Evolutionary conservation across 768 basidiomycete genomes (phyloP).

Genomic region (Macrolepiota fuliginosa): DNA sequence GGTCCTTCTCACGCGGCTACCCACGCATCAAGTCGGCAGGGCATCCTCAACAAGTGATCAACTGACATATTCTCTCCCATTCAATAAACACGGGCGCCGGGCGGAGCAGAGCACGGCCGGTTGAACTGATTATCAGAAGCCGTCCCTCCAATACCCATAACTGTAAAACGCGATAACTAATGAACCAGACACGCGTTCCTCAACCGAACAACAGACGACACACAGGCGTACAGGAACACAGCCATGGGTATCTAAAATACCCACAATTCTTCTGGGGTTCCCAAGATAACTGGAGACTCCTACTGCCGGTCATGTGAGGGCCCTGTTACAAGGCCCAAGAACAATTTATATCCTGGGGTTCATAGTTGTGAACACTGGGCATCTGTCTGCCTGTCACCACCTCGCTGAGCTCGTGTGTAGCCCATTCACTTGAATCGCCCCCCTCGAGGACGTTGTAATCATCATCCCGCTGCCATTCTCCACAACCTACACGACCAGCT

Average conservation of each 20-base stretch:
- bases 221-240: not conserved
- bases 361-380: not conserved
- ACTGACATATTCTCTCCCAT: not conserved
- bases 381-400: not conserved
- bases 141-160: not conserved
- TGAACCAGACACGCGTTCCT: not conserved
- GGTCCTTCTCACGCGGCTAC: not conserved
- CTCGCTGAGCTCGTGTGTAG: not conserved
- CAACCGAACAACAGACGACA: not conserved
- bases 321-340: not conserved
- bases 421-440: not conserved
- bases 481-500: not conserved
- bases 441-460: not conserved
- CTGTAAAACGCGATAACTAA: not conserved
- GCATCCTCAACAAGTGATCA: not conserved
- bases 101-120: not conserved
- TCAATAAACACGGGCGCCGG: not conserved
- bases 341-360: not conserved
- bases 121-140: not conserved
- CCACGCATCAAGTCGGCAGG: not conserved
- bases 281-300: not conserved
- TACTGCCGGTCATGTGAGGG: slow-evolving; percentile 5
- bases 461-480: not conserved
- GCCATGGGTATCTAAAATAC: not conserved
- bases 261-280: not conserved